Base-by-base conservation (phyloP, 2,329 filamentous ascomycete species). In the Simplicillium sp. region DNA sequence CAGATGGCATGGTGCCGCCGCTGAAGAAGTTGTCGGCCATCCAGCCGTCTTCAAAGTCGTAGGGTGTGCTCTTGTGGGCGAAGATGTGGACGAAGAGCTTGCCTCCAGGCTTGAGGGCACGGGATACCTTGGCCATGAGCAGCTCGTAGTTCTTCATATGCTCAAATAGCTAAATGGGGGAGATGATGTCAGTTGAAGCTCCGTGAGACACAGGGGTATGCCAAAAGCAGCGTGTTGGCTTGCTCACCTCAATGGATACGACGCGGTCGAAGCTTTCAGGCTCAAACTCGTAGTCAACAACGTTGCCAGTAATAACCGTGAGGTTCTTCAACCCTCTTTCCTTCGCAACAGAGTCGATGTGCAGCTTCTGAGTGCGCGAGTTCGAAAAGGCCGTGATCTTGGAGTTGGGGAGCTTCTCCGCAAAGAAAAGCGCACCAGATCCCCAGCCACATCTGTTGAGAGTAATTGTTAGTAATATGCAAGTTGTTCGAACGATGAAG, bases 131-230 rank as follows among this genome's bases (percentile, higher is more conserved):
- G 34, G 71, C 69, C 62, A 84, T 72, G 18, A 85, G 70, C 13
- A 77, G 61, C 45, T 80, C 72, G 58, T 85, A 84, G 58, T 85
- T 84, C 57, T 85, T 85, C 80, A 85, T 84, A 58, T 85, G 81
- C 57, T 85, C 81, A 53, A 85, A 84, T 11, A 85, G 67, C 68
- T 84, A 33, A 5, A 33, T n/a, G 15, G 32, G n/a, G 12, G 20
- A 13, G n/a, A 8, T 18, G 9, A 38, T 11, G n/a, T 14, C 3
- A 14, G 20, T 32, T 40, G n/a, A n/a, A n/a, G n/a, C n/a, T 32
- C 31, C 20, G 9, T 25, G 20, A n/a, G n/a, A n/a, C n/a, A 9
- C 20, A 25, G 15, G 11, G 29, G 11, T 6, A 6, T 9, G 20
- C 9, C 5, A 25, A 25, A 9, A 9, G 20, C 6, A 5, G 9